Conservation (phyloP, 306 rosid species). For the Cicer arietinum region DNA sequence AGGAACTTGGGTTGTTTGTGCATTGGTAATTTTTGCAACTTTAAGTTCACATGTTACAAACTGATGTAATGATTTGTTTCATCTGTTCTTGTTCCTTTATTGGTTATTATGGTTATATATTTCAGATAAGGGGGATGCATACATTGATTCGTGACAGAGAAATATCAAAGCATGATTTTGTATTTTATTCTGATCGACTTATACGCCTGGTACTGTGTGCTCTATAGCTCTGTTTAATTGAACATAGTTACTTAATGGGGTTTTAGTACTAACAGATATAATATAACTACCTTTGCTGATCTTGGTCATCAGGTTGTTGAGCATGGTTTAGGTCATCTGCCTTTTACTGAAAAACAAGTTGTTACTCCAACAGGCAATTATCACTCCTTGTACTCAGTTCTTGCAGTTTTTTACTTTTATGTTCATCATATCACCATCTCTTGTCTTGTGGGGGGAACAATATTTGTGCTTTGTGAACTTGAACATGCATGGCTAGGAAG, state of each 20-base stretch:
- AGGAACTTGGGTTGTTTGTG: constrained; percentile 7
- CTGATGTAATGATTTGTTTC: constrained; percentile 27
- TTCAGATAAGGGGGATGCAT: constrained; percentile 98
- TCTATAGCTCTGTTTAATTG: constrained; percentile 27
- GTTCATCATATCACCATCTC: constrained; percentile 30
- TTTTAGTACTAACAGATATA: constrained; percentile 25
- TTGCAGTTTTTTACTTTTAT: constrained; percentile 21
- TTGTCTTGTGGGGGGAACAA: constrained; percentile 29
- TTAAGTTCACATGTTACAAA: constrained; percentile 19
- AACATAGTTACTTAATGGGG: constrained; percentile 31
- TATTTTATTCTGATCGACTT: constrained; percentile 95
- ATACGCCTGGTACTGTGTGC: constrained; percentile 77
- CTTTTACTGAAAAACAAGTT: constrained; percentile 96
- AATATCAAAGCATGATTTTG: constrained; percentile 93
- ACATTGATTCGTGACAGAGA: constrained; percentile 89
- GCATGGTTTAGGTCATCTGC: constrained; percentile 97
- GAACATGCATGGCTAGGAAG: constrained; percentile 20
- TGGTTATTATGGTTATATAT: constrained; percentile 48
- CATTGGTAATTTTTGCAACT: constrained; percentile 30
- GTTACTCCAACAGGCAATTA: constrained; percentile 86
- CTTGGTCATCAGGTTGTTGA: constrained; percentile 79
- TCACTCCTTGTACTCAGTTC: constrained; percentile 14
- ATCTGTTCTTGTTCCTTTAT: constrained; percentile 38
- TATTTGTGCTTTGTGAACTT: constrained; percentile 31
- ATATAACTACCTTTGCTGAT: constrained; percentile 34